phyloP scores from a whole-genome alignment of 1,284 basidiomycete genomes.

The Xerocomus nothofagi region DNA sequence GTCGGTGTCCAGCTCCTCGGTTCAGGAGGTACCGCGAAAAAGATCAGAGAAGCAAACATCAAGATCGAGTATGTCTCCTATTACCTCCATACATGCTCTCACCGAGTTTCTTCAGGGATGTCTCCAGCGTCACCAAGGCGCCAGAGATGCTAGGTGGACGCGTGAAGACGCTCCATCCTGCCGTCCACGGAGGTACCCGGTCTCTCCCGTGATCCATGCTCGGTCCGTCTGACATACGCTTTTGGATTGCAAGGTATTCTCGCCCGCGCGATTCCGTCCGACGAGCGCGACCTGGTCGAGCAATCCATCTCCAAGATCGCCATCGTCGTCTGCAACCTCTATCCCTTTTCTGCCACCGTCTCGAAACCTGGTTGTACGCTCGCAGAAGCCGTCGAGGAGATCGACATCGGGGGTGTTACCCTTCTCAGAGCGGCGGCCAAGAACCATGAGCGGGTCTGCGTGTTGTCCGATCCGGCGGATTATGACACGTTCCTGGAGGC shows the following conservation, averaged over 20 bases:
- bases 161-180: slow-evolving; percentile 99
- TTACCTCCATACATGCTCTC: slow-evolving; percentile 4
- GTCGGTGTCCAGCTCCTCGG: slow-evolving; percentile 90
- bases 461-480: slow-evolving; percentile 94
- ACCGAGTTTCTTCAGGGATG: slow-evolving; percentile 70
- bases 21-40: slow-evolving; percentile 97
- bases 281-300: slow-evolving; percentile 77
- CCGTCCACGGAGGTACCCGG: slow-evolving; percentile 88
- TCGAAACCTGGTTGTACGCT: slow-evolving; percentile 87
- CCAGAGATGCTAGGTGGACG: slow-evolving; percentile 99
- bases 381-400: slow-evolving; percentile 93
- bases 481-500: slow-evolving; percentile 83
- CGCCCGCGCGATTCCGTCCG: slow-evolving; percentile 83
- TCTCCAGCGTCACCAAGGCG: slow-evolving; percentile 96
- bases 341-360: slow-evolving; percentile 95
- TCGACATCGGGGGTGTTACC: slow-evolving; percentile 99
- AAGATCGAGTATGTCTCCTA: slow-evolving; percentile 74
- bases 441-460: slow-evolving; percentile 93
- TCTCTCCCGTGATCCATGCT: background rate
- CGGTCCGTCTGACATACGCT: slow-evolving; percentile 6
- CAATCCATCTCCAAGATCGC: slow-evolving; percentile 89
- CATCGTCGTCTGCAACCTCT: slow-evolving; percentile 98
- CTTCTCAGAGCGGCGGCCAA: slow-evolving; percentile 97
- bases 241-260: slow-evolving; percentile 67
- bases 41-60: slow-evolving; percentile 92